These are phyloP conservation scores for Boletus reticulatus DNA, from an alignment of 768 basidiomycete genomes.

Conservation along the genomic window DNA sequence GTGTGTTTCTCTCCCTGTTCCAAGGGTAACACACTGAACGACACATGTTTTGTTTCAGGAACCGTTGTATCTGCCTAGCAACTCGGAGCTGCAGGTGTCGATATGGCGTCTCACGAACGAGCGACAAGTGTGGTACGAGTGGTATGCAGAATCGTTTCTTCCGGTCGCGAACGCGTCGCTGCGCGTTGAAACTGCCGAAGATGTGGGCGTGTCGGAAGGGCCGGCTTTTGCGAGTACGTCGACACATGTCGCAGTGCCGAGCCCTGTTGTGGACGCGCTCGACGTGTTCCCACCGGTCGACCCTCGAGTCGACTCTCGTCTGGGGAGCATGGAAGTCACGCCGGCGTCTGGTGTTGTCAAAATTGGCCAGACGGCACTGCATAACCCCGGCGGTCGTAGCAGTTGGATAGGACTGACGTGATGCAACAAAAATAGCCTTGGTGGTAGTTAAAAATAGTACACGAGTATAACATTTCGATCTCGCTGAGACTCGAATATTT, in stretches of 20 bases:
- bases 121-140: conserved; percentile 97
- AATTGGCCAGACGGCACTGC: conserved; percentile 91
- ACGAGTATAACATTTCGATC: too few species aligned
- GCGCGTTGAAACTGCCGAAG: conserved; percentile 18
- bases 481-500: too few species aligned
- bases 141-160: conserved; percentile 94
- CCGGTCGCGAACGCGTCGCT: conserved; percentile 46
- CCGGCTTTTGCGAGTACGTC: conserved; percentile 28
- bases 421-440: background rate
- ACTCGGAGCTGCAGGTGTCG: conserved; percentile 88
- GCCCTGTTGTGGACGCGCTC: conserved; percentile 70
- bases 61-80: conserved; percentile 88
- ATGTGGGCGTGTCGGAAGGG: conserved; percentile 13
- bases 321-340: conserved; percentile 16
- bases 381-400: conserved; percentile 86
- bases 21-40: background rate
- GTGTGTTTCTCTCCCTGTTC: conserved; percentile 40
- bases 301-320: conserved; percentile 5
- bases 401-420: conserved; percentile 83
- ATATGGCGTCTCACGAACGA: conserved; percentile 93
- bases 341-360: conserved; percentile 58
- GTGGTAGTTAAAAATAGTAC: background rate
- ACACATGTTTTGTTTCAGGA: conserved; percentile 49
- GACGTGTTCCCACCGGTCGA: conserved; percentile 37
- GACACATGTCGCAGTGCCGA: conserved; percentile 41